phyloP scores from a whole-genome alignment of 495 filamentous ascomycete genomes.

The Penicillium waksmanii region DNA sequence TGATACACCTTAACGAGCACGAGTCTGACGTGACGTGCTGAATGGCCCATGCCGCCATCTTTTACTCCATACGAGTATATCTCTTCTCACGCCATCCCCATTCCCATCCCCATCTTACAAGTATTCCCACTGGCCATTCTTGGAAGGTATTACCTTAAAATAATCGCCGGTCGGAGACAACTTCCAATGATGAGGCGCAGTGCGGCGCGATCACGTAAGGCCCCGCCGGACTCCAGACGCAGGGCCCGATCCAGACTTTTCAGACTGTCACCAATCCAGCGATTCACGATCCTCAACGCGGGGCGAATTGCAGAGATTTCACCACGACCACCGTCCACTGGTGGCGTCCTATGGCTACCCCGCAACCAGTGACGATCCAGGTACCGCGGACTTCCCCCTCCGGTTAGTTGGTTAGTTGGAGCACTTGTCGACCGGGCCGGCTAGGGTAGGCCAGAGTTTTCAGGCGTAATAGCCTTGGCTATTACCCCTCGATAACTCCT shows the following conservation, averaged over 20 bases:
- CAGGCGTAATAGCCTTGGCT: slow-evolving; percentile 17
- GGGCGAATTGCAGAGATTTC: slow-evolving; percentile 3
- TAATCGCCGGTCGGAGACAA: slow-evolving; percentile 24
- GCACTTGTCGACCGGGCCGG: slow-evolving; percentile 27
- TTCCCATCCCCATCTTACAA: no score
- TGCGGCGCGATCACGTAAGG: slow-evolving; percentile 33
- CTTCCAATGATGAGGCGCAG: slow-evolving; percentile 33
- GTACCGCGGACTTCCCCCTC: slow-evolving; percentile 24
- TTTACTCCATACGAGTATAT: background rate
- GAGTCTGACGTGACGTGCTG: background rate
- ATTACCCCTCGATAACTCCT: slow-evolving; percentile 7
- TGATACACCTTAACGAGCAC: background rate
- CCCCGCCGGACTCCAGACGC: slow-evolving; percentile 18
- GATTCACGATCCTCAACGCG: slow-evolving; percentile 1
- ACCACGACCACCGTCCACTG: slow-evolving; percentile 2
- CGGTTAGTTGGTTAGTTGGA: slow-evolving; percentile 16
- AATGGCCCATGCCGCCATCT: background rate
- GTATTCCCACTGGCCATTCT: no score
- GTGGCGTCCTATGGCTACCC: slow-evolving; percentile 24
- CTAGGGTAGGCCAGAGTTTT: slow-evolving; percentile 1
- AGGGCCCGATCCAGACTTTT: background rate
- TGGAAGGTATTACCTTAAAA: slow-evolving; percentile 21
- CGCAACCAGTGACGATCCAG: slow-evolving; percentile 31
- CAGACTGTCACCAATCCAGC: background rate
- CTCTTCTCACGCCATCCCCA: no score